A percentile compares a stretch with the other conserved stretches of the same genome.
These are phyloP conservation scores for Saussurea involucrata DNA, from an alignment of 129 eudicot genomes.

Conservation along the genomic window DNA sequence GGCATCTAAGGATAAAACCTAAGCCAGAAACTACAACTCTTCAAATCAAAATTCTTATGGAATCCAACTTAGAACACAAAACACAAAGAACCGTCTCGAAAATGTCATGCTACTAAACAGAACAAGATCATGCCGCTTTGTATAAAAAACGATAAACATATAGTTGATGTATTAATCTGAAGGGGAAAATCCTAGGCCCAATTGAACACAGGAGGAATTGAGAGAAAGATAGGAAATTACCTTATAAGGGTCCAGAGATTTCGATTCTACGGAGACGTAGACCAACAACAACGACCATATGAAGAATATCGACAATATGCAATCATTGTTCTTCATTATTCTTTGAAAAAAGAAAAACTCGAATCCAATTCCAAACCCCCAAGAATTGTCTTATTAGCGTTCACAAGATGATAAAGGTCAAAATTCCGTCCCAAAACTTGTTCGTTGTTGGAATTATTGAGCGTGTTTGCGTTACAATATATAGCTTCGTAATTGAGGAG, in stretches of 20 bases:
- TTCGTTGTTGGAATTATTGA: not conserved
- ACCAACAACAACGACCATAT: conserved; percentile 18
- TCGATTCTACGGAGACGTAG: conserved; percentile 34
- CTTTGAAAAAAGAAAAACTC: not conserved
- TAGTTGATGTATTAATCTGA: not conserved
- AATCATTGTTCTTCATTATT: conserved; percentile 34
- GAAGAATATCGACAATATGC: conserved; percentile 8
- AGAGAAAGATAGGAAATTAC: conserved; percentile 18
- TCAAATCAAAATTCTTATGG: not conserved
- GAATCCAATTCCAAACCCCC: not conserved
- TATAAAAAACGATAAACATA: not conserved
- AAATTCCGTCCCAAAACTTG: not conserved
- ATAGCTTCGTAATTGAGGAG: conserved; percentile 24
- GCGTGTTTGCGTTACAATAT: not conserved
- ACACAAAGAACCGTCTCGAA: not conserved
- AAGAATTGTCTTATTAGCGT: not conserved
- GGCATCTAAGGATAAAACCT: conserved; percentile 3
- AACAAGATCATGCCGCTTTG: not conserved
- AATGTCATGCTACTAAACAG: not conserved
- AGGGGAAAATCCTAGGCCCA: not conserved
- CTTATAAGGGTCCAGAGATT: conserved; percentile 75
- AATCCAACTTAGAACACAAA: not conserved
- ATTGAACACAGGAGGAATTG: not conserved
- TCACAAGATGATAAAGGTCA: conserved; percentile 1
- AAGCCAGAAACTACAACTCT: not conserved